Evolutionary conservation across 495 filamentous ascomycete genomes (phyloP), one percentile per base, ranked within the genome.

Genomic region (Chaetomium fimeti): DNA sequence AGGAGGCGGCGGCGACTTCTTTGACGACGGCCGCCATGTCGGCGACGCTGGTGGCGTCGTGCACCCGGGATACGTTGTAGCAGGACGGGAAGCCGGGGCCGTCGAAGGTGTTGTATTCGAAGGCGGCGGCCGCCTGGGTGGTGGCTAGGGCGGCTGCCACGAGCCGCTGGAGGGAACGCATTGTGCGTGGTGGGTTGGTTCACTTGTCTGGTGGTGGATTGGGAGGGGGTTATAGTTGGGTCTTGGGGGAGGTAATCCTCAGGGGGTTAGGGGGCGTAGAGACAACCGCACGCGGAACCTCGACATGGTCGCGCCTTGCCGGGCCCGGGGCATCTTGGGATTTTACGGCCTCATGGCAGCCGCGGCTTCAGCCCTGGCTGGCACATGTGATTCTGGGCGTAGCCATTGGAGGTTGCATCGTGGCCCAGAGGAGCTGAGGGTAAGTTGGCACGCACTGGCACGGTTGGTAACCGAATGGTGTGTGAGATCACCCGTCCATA

Each of bases 101-200:
- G 65, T 83, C 80, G 55, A 81, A 83, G n/a, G 79, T 82, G 64
- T 82, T 76, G 70, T 75, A 81, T 11, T 73, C 75, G 15, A 73
- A 66, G 56, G 75, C 71, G 22, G 64, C 32, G 52, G 74, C 60
- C 20, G 61, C 57, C 28, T 29, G 53, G 59, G 60, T 64, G 52
- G 54, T 65, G 61, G 58, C 52, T 11, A 63, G 67, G 38, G 47
- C 18, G 38, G 43, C 53, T 51, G 48, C 53, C 42, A 32, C 61
- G 62, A 69, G 61, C 32, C 2, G 13, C 11, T 28, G 29, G 4
- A 38, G 32, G 38, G 24, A 49, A 24, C 0, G 36, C 47, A 53
- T 61, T 20, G 15, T 24, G 47, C 20, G n/a, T n/a, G n/a, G n/a
- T n/a, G 42, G 42, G 57, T 3, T 7, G 12, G 5, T 13, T 16